phyloP scores from a whole-genome alignment of 371 early-diverging fungal genomes.

The Entomophthora muscae region DNA sequence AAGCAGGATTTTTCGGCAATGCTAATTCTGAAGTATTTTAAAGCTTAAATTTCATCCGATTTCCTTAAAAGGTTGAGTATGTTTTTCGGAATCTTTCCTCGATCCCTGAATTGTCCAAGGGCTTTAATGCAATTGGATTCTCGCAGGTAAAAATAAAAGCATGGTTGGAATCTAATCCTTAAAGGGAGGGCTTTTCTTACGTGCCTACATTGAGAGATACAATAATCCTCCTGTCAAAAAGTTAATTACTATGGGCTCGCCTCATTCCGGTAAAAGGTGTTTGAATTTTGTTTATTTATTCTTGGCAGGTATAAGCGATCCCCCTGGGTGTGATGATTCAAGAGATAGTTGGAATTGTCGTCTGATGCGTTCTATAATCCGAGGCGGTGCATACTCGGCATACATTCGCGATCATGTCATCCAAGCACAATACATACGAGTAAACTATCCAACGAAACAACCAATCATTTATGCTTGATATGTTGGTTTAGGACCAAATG shows the following conservation, averaged over 20 bases:
- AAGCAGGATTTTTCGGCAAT: conserved; percentile 68
- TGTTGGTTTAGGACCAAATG: conserved; percentile 22
- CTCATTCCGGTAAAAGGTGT: conserved; percentile 34
- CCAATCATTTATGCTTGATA: not conserved
- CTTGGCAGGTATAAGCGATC: conserved; percentile 45
- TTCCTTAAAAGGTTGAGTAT: conserved; percentile 21
- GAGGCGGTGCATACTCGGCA: conserved; percentile 52
- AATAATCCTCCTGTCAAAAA: conserved; percentile 48
- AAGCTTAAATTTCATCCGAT: not conserved
- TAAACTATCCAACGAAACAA: conserved; percentile 3
- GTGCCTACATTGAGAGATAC: conserved; percentile 69
- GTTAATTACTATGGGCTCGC: conserved; percentile 76
- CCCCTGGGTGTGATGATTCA: conserved; percentile 51
- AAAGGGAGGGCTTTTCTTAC: conserved; percentile 37
- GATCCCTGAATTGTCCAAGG: conserved; percentile 34
- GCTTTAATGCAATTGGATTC: conserved; percentile 88
- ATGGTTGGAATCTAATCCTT: not conserved
- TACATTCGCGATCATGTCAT: conserved; percentile 65
- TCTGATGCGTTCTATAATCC: conserved; percentile 43
- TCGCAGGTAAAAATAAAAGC: conserved; percentile 40
- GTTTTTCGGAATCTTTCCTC: conserved; percentile 35
- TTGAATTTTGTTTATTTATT: not conserved
- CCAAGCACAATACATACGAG: conserved; percentile 84
- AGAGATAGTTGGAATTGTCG: conserved; percentile 28
- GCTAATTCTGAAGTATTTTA: conserved; percentile 40